Conservation (phyloP, 495 filamentous ascomycete species). For the Tuber brumale region DNA sequence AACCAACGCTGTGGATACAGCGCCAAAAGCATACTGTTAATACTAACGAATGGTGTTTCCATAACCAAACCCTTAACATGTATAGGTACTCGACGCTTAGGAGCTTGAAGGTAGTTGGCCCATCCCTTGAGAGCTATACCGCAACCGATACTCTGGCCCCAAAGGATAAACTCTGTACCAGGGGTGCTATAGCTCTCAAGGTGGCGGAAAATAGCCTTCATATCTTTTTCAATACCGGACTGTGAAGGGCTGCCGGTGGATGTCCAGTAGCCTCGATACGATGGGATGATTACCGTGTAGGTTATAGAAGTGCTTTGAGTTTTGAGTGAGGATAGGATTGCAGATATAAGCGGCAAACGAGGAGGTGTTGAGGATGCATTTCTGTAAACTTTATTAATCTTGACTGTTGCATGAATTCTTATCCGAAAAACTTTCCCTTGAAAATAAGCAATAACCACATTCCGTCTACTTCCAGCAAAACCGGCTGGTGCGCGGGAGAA, state of each 20-base stretch:
- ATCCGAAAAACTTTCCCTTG: slow-evolving; percentile 28
- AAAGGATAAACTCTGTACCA: slow-evolving; percentile 55
- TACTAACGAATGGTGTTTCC: slow-evolving; percentile 69
- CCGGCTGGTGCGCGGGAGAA: not conserved
- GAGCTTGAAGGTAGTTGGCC: slow-evolving; percentile 46
- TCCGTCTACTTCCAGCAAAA: not conserved
- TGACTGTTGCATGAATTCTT: not conserved
- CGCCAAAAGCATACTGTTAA: slow-evolving; percentile 63
- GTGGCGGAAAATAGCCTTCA: slow-evolving; percentile 51
- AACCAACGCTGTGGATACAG: slow-evolving; percentile 80
- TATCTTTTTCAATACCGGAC: slow-evolving; percentile 58
- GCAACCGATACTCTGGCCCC: slow-evolving; percentile 73
- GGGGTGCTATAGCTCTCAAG: slow-evolving; percentile 46
- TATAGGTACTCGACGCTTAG: slow-evolving; percentile 26
- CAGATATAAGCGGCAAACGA: slow-evolving; percentile 61
- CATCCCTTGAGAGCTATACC: slow-evolving; percentile 52
- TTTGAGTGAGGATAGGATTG: slow-evolving; percentile 46
- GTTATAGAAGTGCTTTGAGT: slow-evolving; percentile 19
- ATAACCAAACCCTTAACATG: slow-evolving; percentile 54
- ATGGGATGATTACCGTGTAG: slow-evolving; percentile 36
- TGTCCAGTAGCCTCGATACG: slow-evolving; percentile 58
- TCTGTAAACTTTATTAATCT: slow-evolving; percentile 34
- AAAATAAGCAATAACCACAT: slow-evolving; percentile 37
- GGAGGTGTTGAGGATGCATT: slow-evolving; percentile 65
- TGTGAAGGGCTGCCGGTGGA: slow-evolving; percentile 57